Base-by-base conservation (phyloP, 495 filamentous ascomycete species). In the Filosporella fistucella region DNA sequence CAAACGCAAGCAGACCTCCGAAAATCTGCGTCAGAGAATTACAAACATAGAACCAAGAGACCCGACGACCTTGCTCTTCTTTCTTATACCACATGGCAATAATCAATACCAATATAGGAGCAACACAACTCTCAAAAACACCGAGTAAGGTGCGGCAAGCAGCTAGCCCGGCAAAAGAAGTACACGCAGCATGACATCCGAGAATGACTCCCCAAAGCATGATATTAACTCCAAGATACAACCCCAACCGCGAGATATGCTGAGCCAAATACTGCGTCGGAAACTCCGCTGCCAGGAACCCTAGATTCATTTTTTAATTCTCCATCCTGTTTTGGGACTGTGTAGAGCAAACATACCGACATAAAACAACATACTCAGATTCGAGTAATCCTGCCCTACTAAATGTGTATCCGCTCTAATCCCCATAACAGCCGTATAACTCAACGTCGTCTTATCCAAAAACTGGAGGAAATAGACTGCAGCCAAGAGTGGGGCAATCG, bases 71-170 rank as follows among this genome's bases (percentile, higher is more conserved):
- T 57, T 82, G 80, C 60, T 82, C 79, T 55, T 59, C 46, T 55
- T 76, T 76, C 8, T 76, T 81, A 42, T 82, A 84, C 78, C 79
- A 85, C 68, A 82, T 59, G 12, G 73, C 75, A 2, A 77, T 78
- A 38, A 84, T 66, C 4, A 82, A 63, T 3, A 77, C 77, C 47
- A 84, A 78, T 3, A 77, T 78, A 1, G 78, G 80, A 7, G 77
- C 80, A 2, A 82, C 79, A 1, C 76, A 75, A 1, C 77, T 71
- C 59, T 84, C 80, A 42, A 80, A 81, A 10, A 78, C 69, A 33
- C 80, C 80, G 23, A 82, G 72, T 58, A 84, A 74, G 45, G 81
- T 75, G 13, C 80, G 76, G 43, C 82, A 76, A 11, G 74, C 70
- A 37, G 81, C 68, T 1, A 76, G 75, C 7, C 77, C 76, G 13